A percentile compares a stretch with the other conserved stretches of the same genome.
Evolutionary conservation across 306 rosid species (phyloP).

Genomic region (Castanea mollissima): DNA sequence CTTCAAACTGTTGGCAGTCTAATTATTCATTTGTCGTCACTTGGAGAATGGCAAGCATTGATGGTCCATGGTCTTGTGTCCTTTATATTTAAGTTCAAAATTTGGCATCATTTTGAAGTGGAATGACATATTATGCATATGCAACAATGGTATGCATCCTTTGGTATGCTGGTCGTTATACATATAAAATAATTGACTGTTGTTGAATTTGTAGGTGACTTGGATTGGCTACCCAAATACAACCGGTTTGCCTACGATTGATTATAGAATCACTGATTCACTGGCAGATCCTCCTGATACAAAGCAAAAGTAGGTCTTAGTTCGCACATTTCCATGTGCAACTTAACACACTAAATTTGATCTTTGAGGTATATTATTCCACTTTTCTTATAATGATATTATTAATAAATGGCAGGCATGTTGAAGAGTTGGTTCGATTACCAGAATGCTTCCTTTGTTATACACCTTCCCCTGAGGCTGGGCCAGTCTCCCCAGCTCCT

Average conservation of each 20-base stretch:
- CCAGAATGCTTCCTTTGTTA: slow-evolving; percentile 94
- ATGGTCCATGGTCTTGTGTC: not conserved
- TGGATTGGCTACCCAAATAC: slow-evolving; percentile 99
- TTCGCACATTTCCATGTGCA: slow-evolving; percentile 26
- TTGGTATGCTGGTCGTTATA: not conserved
- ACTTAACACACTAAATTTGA: slow-evolving; percentile 21
- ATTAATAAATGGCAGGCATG: slow-evolving; percentile 57
- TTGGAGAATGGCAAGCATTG: not conserved
- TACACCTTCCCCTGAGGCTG: slow-evolving; percentile 96
- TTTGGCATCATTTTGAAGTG: not conserved
- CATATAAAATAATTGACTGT: slow-evolving; percentile 9
- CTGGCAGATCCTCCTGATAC: slow-evolving; percentile 85
- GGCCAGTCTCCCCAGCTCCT: slow-evolving; percentile 81
- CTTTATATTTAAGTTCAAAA: not conserved
- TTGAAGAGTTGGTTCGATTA: slow-evolving; percentile 87
- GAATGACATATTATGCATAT: not conserved
- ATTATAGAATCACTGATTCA: slow-evolving; percentile 92
- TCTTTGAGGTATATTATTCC: not conserved
- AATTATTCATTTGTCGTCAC: not conserved
- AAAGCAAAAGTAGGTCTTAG: slow-evolving; percentile 73
- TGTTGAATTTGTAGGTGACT: slow-evolving; percentile 66
- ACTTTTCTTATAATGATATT: slow-evolving; percentile 1
- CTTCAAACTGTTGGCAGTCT: not conserved
- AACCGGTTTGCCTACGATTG: slow-evolving; percentile 94
- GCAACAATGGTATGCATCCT: not conserved